phyloP scores from a whole-genome alignment of 2,329 filamentous ascomycete species.

The Grosmannia huntii region DNA sequence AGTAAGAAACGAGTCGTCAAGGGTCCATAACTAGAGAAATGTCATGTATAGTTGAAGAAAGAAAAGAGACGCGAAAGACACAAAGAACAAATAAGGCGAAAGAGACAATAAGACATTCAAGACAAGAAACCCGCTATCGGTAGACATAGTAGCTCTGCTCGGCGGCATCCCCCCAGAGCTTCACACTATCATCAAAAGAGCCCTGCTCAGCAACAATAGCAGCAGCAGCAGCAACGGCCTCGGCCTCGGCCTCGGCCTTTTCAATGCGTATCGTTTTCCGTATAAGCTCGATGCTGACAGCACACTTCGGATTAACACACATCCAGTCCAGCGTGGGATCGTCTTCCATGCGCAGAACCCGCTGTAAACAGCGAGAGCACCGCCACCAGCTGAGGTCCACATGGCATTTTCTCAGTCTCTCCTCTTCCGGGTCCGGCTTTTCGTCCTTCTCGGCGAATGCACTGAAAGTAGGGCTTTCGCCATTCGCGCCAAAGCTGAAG shows the following conservation, averaged over 20 bases:
- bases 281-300: not conserved
- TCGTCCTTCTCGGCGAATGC: not conserved
- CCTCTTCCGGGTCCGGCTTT: not conserved
- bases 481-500: no score
- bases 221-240: not conserved
- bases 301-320: slow-evolving; percentile 21
- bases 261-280: not conserved
- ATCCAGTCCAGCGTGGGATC: slow-evolving; percentile 27
- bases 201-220: not conserved
- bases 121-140: no score
- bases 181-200: no score
- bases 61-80: no score
- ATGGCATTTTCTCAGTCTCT: slow-evolving; percentile 14
- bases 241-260: no score
- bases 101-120: no score
- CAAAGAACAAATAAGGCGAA: no score
- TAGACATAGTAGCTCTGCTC: no score
- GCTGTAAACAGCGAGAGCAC: slow-evolving; percentile 37
- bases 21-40: no score
- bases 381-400: slow-evolving; percentile 37
- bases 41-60: no score
- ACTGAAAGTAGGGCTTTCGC: not conserved
- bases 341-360: slow-evolving; percentile 20
- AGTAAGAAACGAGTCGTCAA: no score
- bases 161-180: no score